Percentiles rank a stretch among this genome's conserved stretches.
phyloP scores from a whole-genome alignment of 345 rosid genomes.

The Citrus australasica region DNA sequence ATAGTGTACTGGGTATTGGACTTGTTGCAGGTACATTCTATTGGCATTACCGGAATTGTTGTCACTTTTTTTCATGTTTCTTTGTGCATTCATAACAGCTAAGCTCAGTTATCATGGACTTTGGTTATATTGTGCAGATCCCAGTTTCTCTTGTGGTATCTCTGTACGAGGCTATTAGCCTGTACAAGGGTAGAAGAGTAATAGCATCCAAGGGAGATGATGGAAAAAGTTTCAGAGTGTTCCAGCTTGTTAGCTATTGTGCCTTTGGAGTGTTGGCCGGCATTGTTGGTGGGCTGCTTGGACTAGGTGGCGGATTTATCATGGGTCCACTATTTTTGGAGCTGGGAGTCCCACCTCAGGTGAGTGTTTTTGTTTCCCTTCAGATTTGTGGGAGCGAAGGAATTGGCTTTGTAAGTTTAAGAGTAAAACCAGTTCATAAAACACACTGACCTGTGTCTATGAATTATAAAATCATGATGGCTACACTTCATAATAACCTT shows the following conservation, averaged over 20 bases:
- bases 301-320: conserved; percentile 41
- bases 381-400: neutral
- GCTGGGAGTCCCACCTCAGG: conserved; percentile 43
- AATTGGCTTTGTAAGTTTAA: neutral
- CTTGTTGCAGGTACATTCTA: conserved; percentile 39
- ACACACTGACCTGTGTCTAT: neutral
- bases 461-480: neutral
- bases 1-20: conserved; percentile 43
- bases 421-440: neutral
- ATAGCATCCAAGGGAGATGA: conserved; percentile 31
- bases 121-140: conserved; percentile 20
- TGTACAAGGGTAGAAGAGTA: conserved; percentile 30
- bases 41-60: neutral
- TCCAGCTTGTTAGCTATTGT: conserved; percentile 25
- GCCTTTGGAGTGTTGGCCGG: conserved; percentile 29
- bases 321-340: conserved; percentile 43
- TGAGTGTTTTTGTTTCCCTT: conserved; percentile 10
- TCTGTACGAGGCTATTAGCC: conserved; percentile 28
- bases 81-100: neutral
- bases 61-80: neutral
- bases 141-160: conserved; percentile 38
- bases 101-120: neutral
- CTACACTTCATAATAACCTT: neutral
- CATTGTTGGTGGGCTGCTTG: conserved; percentile 36
- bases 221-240: conserved; percentile 13